Evolutionary conservation across 192 early-diverging fungal species (phyloP), one percentile per base, ranked within the genome.

Genomic region (Backusella circina): DNA sequence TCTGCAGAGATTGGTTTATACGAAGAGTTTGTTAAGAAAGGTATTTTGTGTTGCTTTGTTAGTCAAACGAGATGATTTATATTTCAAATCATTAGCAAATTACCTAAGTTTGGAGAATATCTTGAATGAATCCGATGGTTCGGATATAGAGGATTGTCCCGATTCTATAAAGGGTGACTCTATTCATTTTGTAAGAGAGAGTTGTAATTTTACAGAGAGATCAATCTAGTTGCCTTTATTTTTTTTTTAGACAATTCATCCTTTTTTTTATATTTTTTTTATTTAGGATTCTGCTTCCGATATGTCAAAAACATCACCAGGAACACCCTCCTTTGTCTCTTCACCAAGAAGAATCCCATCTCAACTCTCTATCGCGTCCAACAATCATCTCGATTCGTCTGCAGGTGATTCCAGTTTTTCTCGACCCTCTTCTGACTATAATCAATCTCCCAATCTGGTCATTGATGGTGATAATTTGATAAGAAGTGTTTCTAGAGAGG

Each of bases 21-120:
- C 65, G 88, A 90, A 70, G 87, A 90, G 75, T 90, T 90, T 80
- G 83, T 85, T n/a, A 87, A 87, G 7, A 85, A 79, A 77, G 86
- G 88, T 89, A 83, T 76, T 36, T 68, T 35, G 23, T 6, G 2
- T 65, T 26, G 15, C 26, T n/a, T n/a, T n/a, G n/a, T n/a, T n/a
- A n/a, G n/a, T n/a, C n/a, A n/a, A n/a, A n/a, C n/a, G n/a, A n/a
- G n/a, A n/a, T n/a, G n/a, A n/a, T n/a, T n/a, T n/a, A n/a, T n/a
- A n/a, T n/a, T n/a, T n/a, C n/a, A n/a, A n/a, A n/a, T n/a, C 33
- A 32, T 38, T 74, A 89, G 88, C 82, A 6, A 83, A 84, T 68
- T 85, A 88, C n/a, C 77, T 90, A 12, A 86, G 71, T 50, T 69
- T 90, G 39, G 88, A 90, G 31, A 82, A 77, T n/a, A 90, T 90